These are phyloP conservation scores for Hortiboletus rubellus DNA, from an alignment of 1,284 basidiomycete genomes.

Conservation along the genomic window DNA sequence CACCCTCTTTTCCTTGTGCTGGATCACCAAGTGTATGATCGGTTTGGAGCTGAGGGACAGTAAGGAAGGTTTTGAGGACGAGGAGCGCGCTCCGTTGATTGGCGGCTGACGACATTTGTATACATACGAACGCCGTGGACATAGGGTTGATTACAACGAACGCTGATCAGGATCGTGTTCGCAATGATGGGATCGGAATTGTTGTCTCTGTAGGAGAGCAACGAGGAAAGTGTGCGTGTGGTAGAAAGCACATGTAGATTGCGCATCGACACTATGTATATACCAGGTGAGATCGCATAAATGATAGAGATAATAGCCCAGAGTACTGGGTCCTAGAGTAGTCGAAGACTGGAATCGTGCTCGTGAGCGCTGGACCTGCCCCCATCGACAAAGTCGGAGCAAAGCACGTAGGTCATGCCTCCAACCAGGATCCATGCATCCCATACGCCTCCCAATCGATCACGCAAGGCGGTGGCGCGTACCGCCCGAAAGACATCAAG, in stretches of 20 bases:
- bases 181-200: too few species aligned
- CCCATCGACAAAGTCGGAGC: background rate
- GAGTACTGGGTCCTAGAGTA: background rate
- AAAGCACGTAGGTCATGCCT: background rate
- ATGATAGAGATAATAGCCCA: background rate
- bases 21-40: background rate
- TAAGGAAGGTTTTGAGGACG: too few species aligned
- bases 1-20: background rate
- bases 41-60: background rate
- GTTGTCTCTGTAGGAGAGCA: too few species aligned
- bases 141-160: too few species aligned
- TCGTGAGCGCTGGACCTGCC: background rate
- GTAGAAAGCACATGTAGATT: constrained; percentile 11
- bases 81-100: too few species aligned
- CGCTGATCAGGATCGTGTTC: too few species aligned
- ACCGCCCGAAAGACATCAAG: constrained; percentile 29
- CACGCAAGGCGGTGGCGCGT: constrained; percentile 8
- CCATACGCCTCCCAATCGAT: constrained; percentile 30
- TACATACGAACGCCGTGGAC: too few species aligned
- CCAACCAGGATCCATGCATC: background rate
- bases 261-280: constrained; percentile 22
- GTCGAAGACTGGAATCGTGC: background rate
- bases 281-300: constrained; percentile 4
- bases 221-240: background rate
- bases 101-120: too few species aligned